A percentile compares a stretch with the other conserved stretches of the same genome.
Evolutionary conservation across 306 rosid species (phyloP).

Genomic region (Rosa lucieae): DNA sequence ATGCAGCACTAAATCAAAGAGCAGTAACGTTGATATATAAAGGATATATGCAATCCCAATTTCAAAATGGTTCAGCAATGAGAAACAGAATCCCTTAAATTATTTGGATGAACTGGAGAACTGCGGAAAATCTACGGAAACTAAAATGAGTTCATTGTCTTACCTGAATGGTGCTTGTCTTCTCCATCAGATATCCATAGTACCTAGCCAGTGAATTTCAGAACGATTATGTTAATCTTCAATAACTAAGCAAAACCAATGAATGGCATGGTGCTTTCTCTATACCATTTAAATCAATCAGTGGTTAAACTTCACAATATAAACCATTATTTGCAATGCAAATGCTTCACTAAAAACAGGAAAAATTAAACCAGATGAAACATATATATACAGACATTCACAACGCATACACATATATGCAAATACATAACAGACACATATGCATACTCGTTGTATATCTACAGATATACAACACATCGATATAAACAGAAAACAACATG

Average conservation of each 20-base stretch:
- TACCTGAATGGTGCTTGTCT: not conserved
- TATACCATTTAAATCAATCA: not conserved
- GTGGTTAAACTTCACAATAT: not conserved
- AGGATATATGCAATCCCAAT: not conserved
- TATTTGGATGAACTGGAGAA: not conserved
- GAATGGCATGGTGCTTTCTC: not conserved
- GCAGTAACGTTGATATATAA: not conserved
- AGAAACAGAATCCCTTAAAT: not conserved
- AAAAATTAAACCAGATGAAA: not conserved
- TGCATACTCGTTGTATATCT: not conserved
- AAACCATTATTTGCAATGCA: not conserved
- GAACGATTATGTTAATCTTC: not conserved
- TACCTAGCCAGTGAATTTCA: not conserved
- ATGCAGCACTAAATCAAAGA: slow-evolving; percentile 1
- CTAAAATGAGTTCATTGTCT: not conserved
- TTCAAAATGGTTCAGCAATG: not conserved
- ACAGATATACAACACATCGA: not conserved
- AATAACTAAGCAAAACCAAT: not conserved
- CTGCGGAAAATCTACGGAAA: not conserved
- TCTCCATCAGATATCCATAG: not conserved
- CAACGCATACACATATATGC: not conserved
- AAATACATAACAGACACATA: not conserved
- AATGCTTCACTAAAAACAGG: not conserved
- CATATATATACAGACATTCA: not conserved
- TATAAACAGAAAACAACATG: not conserved